Conservation (phyloP, 225 moss, liverwort and hornwort species). For the Polytrichum commune region DNA sequence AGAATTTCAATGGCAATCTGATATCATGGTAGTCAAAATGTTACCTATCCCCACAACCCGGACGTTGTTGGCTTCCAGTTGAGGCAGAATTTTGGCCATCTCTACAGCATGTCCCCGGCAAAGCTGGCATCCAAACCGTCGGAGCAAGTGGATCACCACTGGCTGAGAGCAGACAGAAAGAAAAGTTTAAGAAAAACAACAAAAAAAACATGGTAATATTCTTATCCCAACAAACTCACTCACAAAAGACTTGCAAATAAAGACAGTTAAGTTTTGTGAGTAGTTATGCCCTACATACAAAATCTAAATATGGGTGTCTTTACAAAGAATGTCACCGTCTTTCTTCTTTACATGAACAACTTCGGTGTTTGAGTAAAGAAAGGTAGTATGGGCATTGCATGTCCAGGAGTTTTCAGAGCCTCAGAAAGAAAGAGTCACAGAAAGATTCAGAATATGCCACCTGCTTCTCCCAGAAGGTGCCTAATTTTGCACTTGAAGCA, state of each 20-base stretch:
- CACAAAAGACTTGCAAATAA: background rate
- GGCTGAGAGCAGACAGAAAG: slow-evolving; percentile 41
- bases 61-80: slow-evolving; percentile 62
- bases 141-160: slow-evolving; percentile 80
- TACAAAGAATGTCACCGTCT: too few species aligned
- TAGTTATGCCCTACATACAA: too few species aligned
- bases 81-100: slow-evolving; percentile 70
- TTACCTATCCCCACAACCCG: slow-evolving; percentile 84
- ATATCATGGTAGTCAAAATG: background rate
- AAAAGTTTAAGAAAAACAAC: background rate
- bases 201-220: background rate
- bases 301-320: too few species aligned
- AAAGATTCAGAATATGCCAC: slow-evolving; percentile 15
- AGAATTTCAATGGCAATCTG: too few species aligned
- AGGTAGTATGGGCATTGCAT: too few species aligned
- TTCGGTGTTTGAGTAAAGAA: too few species aligned
- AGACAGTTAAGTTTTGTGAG: background rate
- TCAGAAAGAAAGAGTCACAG: too few species aligned
- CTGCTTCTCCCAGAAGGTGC: slow-evolving; percentile 84
- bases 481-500: slow-evolving; percentile 34
- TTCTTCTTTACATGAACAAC: too few species aligned
- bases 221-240: too few species aligned
- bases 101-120: slow-evolving; percentile 78
- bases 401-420: too few species aligned
- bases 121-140: slow-evolving; percentile 85